Conservation (phyloP, 2,329 filamentous ascomycete genomes). For the Aspergillus neotritici region DNA sequence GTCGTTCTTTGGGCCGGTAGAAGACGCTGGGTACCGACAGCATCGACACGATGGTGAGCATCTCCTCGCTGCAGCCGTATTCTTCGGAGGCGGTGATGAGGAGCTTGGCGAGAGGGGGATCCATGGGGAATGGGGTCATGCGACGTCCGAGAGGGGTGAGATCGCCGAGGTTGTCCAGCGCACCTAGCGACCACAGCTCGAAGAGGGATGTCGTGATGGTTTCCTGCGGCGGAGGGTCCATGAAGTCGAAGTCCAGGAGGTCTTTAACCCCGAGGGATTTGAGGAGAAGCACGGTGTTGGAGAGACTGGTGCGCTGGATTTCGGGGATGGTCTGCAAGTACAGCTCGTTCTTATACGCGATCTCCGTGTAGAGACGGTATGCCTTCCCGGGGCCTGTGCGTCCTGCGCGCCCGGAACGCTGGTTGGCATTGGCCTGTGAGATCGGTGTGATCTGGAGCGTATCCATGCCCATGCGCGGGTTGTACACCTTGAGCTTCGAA, state of each 20-base stretch:
- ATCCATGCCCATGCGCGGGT: slow-evolving; percentile 98
- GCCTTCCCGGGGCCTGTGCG: slow-evolving; percentile 93
- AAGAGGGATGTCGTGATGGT: slow-evolving; percentile 96
- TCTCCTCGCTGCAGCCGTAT: slow-evolving; percentile 92
- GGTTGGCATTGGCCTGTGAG: slow-evolving; percentile 90
- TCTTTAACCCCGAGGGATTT: slow-evolving; percentile 95
- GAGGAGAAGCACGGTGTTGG: slow-evolving; percentile 87
- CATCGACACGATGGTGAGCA: slow-evolving; percentile 98
- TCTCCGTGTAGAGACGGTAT: slow-evolving; percentile 88
- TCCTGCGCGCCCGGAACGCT: slow-evolving; percentile 87
- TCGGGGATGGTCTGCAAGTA: slow-evolving; percentile 97
- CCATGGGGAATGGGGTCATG: slow-evolving; percentile 99
- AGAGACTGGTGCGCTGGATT: slow-evolving; percentile 92
- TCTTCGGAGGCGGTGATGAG: slow-evolving; percentile 84
- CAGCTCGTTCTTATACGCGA: slow-evolving; percentile 90
- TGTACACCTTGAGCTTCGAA: slow-evolving; percentile 97
- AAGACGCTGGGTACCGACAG: slow-evolving; percentile 94
- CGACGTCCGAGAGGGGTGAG: slow-evolving; percentile 78
- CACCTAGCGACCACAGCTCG: slow-evolving; percentile 92
- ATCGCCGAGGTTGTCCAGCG: slow-evolving; percentile 88
- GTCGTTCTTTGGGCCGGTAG: slow-evolving; percentile 91
- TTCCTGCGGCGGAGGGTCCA: slow-evolving; percentile 97
- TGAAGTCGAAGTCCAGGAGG: slow-evolving; percentile 94
- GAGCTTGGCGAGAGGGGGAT: slow-evolving; percentile 88
- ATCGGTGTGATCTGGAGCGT: slow-evolving; percentile 96